Conservation (phyloP, 805 yeast species). For the Nakazawaea ernobii region DNA sequence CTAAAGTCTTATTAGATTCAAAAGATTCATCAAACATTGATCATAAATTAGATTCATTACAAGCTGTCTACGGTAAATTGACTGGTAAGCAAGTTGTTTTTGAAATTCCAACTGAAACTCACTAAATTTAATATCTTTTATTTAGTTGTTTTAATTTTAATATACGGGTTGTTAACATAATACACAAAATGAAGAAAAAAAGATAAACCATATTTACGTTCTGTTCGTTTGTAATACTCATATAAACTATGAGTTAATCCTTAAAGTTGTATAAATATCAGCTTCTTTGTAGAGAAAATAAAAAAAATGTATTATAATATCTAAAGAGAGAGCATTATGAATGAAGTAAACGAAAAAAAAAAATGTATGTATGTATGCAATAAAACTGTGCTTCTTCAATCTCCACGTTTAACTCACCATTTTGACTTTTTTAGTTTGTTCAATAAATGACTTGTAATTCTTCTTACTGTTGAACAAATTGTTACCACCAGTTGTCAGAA, state of each 20-base stretch:
- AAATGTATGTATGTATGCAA: neutral
- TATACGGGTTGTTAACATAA: constrained; percentile 11
- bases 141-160: constrained; percentile 11
- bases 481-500: constrained; percentile 2
- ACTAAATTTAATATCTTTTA: constrained; percentile 23
- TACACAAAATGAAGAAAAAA: neutral
- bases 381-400: neutral
- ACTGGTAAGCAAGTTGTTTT: constrained; percentile 99
- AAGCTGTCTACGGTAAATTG: constrained; percentile 95
- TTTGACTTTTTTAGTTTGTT: constrained; percentile 5
- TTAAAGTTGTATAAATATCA: too few relatives aligned
- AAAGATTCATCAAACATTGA: constrained; percentile 96
- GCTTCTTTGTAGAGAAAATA: neutral
- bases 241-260: too few relatives aligned
- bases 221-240: too few relatives aligned
- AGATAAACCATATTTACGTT: too few relatives aligned
- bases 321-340: neutral
- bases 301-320: neutral
- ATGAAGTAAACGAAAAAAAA: neutral
- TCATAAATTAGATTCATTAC: constrained; percentile 99
- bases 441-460: constrained; percentile 9
- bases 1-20: constrained; percentile 95
- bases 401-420: neutral
- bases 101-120: constrained; percentile 71
- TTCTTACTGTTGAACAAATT: constrained; percentile 1